A percentile compares a stretch with the other conserved stretches of the same genome.
Evolutionary conservation across 495 filamentous ascomycete genomes (phyloP).

Genomic region (Tuber aestivum): DNA sequence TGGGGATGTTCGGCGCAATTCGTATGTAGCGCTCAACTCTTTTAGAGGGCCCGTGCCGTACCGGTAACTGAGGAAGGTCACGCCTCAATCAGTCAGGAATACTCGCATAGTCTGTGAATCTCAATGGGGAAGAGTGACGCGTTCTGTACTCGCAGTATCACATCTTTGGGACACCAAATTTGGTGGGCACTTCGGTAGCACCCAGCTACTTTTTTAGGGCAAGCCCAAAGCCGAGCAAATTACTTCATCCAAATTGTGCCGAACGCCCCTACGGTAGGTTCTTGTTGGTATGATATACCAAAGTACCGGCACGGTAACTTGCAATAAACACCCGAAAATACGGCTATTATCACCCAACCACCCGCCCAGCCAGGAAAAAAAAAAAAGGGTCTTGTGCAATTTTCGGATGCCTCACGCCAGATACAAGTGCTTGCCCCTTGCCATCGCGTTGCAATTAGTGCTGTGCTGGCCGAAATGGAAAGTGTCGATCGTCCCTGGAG

Average conservation of each 20-base stretch:
- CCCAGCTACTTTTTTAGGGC: neutral
- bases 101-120: neutral
- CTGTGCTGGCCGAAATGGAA: no score
- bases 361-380: no score
- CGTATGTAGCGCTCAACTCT: neutral
- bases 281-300: neutral
- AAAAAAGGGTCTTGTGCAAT: no score
- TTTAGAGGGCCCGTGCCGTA: neutral
- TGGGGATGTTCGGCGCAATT: neutral
- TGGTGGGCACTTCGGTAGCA: neutral
- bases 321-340: neutral
- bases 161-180: neutral
- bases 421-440: neutral
- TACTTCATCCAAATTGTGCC: neutral
- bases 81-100: neutral
- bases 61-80: neutral
- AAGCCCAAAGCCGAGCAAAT: neutral
- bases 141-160: no score
- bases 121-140: no score
- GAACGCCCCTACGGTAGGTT: neutral
- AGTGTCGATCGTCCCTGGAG: no score
- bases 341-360: no score
- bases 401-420: no score
- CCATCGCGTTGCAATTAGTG: neutral
- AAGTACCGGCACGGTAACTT: neutral